Evolutionary conservation across 768 basidiomycete species (phyloP).

Genomic region (Mycena sanguinolenta): DNA sequence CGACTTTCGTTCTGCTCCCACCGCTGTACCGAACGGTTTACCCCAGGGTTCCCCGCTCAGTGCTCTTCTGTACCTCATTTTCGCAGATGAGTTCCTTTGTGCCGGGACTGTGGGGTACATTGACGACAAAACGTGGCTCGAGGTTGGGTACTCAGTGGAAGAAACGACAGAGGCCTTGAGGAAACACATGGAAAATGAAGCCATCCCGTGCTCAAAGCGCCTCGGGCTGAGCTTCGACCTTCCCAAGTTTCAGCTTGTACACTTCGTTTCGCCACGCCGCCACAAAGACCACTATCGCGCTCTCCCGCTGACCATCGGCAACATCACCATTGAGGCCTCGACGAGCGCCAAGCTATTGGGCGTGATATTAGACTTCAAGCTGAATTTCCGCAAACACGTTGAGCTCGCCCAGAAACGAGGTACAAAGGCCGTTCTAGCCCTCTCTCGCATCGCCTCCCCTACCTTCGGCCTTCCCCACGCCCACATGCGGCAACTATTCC

Average conservation of each 20-base stretch:
- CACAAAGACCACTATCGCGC: conserved; percentile 5
- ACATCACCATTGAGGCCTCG: not conserved
- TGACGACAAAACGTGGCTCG: too few relatives aligned
- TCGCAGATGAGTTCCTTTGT: not conserved
- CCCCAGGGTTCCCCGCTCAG: too few relatives aligned
- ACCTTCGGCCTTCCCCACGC: conserved; percentile 4
- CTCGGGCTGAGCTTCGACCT: not conserved
- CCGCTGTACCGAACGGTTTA: not conserved
- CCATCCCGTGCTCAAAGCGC: not conserved
- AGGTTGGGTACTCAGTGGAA: too few relatives aligned
- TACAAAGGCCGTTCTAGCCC: too few relatives aligned
- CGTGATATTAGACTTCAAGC: conserved; percentile 3
- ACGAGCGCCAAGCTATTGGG: not conserved
- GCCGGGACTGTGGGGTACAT: too few relatives aligned
- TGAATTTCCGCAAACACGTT: not conserved
- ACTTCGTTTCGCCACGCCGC: conserved; percentile 1
- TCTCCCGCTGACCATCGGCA: not conserved
- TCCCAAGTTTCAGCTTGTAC: conserved; percentile 8
- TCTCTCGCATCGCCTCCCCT: not conserved
- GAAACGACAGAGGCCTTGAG: not conserved
- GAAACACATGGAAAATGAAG: not conserved
- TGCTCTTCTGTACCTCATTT: too few relatives aligned
- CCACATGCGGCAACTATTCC: not conserved
- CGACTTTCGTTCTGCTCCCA: not conserved
- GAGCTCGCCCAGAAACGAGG: not conserved